Conservation (phyloP, 2,329 filamentous ascomycete species). For the Graphiopsis chlorocephala region DNA sequence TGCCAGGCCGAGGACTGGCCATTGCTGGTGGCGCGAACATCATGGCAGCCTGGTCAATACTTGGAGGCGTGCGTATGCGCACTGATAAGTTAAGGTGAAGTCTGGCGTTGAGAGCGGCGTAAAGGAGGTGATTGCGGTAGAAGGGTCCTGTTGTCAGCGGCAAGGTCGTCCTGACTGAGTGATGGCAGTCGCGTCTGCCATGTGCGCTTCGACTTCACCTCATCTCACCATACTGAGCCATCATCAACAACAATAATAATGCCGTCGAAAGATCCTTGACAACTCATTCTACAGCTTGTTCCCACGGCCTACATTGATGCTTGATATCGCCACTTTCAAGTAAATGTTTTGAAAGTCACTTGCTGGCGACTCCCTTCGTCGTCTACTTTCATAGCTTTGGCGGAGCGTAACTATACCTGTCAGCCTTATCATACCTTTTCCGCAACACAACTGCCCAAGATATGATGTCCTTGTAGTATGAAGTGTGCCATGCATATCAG, state of each 20-base stretch:
- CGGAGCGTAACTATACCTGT: neutral
- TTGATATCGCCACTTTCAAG: neutral
- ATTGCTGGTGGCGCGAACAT: slow-evolving; percentile 10
- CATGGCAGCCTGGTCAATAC: neutral
- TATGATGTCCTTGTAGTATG: neutral
- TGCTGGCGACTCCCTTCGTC: neutral
- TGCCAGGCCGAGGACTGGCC: neutral
- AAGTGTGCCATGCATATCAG: neutral
- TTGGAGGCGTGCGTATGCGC: neutral
- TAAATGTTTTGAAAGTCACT: neutral
- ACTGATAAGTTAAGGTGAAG: neutral
- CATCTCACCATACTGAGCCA: neutral
- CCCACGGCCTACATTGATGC: neutral
- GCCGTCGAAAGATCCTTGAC: neutral
- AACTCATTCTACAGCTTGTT: neutral
- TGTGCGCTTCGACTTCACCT: neutral
- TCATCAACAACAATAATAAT: neutral
- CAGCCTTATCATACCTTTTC: neutral
- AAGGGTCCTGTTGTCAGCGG: neutral
- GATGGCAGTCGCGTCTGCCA: neutral
- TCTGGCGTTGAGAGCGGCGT: too few species aligned
- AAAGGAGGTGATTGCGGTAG: neutral
- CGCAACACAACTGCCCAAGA: neutral
- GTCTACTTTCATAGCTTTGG: neutral
- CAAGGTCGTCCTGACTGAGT: neutral